Evolutionary conservation across 2,329 filamentous ascomycete species (phyloP).

Genomic region (Tolypocladium pustulatum): DNA sequence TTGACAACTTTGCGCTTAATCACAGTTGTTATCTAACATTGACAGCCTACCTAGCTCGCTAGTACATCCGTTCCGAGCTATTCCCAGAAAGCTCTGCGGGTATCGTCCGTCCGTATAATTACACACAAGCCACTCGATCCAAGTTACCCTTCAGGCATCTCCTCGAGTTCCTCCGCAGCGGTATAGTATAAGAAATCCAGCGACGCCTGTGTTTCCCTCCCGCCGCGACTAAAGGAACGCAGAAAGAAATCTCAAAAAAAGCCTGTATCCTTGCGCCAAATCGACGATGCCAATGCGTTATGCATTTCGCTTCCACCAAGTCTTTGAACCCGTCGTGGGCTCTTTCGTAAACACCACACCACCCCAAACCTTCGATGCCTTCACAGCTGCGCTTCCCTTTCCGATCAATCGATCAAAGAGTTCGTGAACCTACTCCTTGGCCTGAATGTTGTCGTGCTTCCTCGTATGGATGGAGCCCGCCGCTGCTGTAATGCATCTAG

Average conservation of each 20-base stretch:
- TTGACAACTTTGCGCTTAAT: not conserved
- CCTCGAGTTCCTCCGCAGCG: not conserved
- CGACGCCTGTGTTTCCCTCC: not conserved
- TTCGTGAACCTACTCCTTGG: not conserved
- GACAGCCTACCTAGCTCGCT: not conserved
- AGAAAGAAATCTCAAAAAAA: not conserved
- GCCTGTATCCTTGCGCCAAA: not conserved
- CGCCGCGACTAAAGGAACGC: not conserved
- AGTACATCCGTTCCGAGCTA: not conserved
- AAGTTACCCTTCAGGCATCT: not conserved
- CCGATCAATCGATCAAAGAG: not conserved
- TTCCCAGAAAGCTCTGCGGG: constrained; percentile 3
- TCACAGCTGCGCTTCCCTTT: not conserved
- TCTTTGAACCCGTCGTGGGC: not conserved
- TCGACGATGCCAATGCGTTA: not conserved
- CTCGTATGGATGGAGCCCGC: not conserved
- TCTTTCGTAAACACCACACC: not conserved
- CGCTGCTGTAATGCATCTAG: not conserved
- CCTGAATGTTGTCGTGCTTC: not conserved
- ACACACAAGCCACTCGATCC: not conserved
- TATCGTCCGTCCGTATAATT: constrained; percentile 4
- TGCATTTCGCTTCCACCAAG: not conserved
- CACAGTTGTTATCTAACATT: not conserved
- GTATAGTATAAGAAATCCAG: not conserved
- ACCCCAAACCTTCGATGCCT: not conserved